Percentiles rank a stretch among this genome's conserved stretches.
phyloP scores from a whole-genome alignment of 768 basidiomycete genomes.

The Leucogyrophana mollusca region DNA sequence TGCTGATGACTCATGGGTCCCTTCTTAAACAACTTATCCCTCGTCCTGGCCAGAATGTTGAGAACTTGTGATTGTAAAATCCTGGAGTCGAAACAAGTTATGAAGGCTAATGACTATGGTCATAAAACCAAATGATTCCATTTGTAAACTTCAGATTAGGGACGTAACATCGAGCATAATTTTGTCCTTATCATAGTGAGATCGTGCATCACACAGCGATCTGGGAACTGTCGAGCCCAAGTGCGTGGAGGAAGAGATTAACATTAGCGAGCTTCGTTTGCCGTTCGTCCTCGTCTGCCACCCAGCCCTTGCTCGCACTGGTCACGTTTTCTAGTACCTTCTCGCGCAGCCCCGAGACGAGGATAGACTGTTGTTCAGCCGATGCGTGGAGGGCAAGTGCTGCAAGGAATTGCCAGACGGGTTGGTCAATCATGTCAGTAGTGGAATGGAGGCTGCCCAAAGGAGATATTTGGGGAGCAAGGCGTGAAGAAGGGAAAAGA shows the following conservation, averaged over 20 bases:
- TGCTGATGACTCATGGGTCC: no score
- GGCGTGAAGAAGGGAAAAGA: constrained; percentile 90
- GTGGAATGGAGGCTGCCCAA: constrained; percentile 28
- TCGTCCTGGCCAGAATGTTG: no score
- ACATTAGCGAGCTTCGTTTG: constrained; percentile 86
- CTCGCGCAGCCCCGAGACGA: constrained; percentile 85
- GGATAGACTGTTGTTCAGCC: constrained; percentile 82
- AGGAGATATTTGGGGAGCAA: constrained; percentile 40
- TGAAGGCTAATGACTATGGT: no score
- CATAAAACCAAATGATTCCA: constrained; percentile 12
- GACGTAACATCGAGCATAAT: constrained; percentile 13
- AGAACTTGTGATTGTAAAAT: no score
- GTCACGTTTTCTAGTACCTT: constrained; percentile 91
- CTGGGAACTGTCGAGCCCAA: constrained; percentile 72
- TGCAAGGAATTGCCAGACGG: constrained; percentile 94
- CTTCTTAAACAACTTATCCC: no score
- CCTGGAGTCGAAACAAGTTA: no score
- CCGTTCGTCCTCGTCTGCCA: constrained; percentile 68
- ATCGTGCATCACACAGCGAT: constrained; percentile 45
- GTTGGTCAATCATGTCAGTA: constrained; percentile 76
- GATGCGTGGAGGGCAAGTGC: constrained; percentile 83
- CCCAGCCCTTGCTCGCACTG: constrained; percentile 74
- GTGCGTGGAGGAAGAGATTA: constrained; percentile 84
- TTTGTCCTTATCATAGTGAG: constrained; percentile 13
- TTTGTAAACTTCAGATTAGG: constrained; percentile 14